Conservation (phyloP, 306 rosid genomes). For the Cicer arietinum region DNA sequence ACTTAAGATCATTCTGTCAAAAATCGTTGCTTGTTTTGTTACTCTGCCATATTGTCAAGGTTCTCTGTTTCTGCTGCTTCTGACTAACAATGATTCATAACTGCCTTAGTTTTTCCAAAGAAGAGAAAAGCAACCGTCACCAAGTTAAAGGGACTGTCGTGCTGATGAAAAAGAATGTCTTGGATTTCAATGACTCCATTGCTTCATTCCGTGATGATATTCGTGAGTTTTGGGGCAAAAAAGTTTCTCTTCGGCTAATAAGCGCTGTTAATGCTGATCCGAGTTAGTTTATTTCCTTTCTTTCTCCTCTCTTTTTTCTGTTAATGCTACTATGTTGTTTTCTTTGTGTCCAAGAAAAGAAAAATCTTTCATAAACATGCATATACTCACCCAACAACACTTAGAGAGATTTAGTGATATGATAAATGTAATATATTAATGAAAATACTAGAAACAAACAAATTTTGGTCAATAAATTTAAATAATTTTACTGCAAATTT, state of each 20-base stretch:
- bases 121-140: not conserved
- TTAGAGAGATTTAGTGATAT: no score
- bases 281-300: conserved; percentile 42
- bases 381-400: no score
- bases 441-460: no score
- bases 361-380: no score
- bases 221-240: conserved; percentile 62
- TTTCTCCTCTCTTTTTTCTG: not conserved
- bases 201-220: conserved; percentile 61
- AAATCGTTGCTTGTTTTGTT: not conserved
- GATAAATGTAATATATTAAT: no score
- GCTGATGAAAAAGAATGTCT: conserved; percentile 74
- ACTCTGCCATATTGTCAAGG: no score
- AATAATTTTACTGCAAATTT: not conserved
- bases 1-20: no score
- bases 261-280: conserved; percentile 61
- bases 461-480: not conserved
- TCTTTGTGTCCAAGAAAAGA: not conserved
- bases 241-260: conserved; percentile 62
- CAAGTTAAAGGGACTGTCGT: conserved; percentile 66
- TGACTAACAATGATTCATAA: conserved; percentile 36
- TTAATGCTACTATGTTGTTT: not conserved
- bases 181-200: conserved; percentile 70
- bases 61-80: not conserved
- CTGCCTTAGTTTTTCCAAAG: conserved; percentile 15